Base-by-base conservation (phyloP, 2,329 filamentous ascomycete species). In the Fusarium sp. region DNA sequence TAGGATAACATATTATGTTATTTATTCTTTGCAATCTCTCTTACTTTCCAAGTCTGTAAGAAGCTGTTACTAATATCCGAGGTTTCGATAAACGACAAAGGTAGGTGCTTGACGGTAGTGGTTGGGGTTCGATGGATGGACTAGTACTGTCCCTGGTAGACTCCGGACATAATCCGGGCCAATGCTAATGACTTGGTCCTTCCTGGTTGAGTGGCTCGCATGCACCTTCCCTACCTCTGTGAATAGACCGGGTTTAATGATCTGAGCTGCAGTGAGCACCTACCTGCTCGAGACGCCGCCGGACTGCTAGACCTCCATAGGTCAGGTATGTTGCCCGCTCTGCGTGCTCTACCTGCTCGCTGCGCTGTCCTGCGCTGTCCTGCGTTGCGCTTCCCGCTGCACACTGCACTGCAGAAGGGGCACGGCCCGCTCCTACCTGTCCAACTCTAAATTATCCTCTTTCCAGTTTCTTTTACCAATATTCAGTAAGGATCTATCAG, bases 161-260 rank as follows among this genome's bases (percentile, higher is more conserved):
- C 12, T 16, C 31, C 49, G 49, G 49, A 9, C 26, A 52, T 52
- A 52, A 41, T 26, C 46, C 31, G 16, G 21, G 13, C 21, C 14
- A 23, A 37, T 34, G 21, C 30, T 21, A 37, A 37, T n/a, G 10
- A n/a, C 6, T 37, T 37, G 34, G 10, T 37, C 34, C 34, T 50
- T 25, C 21, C 46, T 23, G 30, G 23, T 37, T 18, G 28, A 25
- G 7, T 34, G 34, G 25, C 21, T 37, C 49, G 49, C 49, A 42
- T 52, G 49, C 13, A 52, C 49, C 49, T 52, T 52, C 49, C 34
- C 42, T 7, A 26, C 26, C 49, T 26, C 34, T 52, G 23, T 41
- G 23, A 52, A 52, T 42, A 52, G 49, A n/a, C 49, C 49, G 49
- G 49, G 49, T 52, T 52, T 52, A 42, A 42, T 41, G 37, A 52